phyloP scores from a whole-genome alignment of 805 yeast species.

The Starmerella kuoi region DNA sequence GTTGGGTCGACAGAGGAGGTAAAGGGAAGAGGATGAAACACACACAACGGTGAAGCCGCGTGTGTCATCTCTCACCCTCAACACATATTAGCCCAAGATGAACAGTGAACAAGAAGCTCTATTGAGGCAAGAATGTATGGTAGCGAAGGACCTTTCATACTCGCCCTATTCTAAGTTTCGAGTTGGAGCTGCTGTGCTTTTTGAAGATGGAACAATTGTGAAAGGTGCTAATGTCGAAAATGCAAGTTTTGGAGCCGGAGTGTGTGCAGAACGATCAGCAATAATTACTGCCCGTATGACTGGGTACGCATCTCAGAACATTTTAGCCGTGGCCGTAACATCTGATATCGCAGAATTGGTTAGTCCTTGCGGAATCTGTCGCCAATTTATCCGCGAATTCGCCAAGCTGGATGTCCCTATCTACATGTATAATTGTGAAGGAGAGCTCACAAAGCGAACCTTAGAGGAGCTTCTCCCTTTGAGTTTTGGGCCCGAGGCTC shows the following conservation, averaged over 20 bases:
- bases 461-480: slow-evolving; percentile 60
- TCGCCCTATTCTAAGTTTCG: slow-evolving; percentile 66
- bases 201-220: slow-evolving; percentile 38
- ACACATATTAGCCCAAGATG: too few species aligned
- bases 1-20: too few species aligned
- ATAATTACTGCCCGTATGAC: slow-evolving; percentile 42
- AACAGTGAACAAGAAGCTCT: neutral
- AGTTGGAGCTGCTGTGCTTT: slow-evolving; percentile 69
- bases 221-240: slow-evolving; percentile 87
- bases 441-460: slow-evolving; percentile 34
- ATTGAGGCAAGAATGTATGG: slow-evolving; percentile 19
- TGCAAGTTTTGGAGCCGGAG: slow-evolving; percentile 72
- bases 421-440: slow-evolving; percentile 49
- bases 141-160: slow-evolving; percentile 44
- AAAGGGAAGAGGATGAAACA: too few species aligned
- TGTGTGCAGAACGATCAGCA: slow-evolving; percentile 69
- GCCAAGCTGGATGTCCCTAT: slow-evolving; percentile 42
- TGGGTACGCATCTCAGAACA: slow-evolving; percentile 24
- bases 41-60: too few species aligned
- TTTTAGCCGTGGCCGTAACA: slow-evolving; percentile 55
- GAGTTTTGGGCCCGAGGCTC: slow-evolving; percentile 75
- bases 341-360: slow-evolving; percentile 47
- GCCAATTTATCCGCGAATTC: slow-evolving; percentile 83
- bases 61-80: too few species aligned
- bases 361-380: slow-evolving; percentile 88